Evolutionary conservation across 2,329 filamentous ascomycete genomes (phyloP).

Genomic region (Ophiostoma perfectum): DNA sequence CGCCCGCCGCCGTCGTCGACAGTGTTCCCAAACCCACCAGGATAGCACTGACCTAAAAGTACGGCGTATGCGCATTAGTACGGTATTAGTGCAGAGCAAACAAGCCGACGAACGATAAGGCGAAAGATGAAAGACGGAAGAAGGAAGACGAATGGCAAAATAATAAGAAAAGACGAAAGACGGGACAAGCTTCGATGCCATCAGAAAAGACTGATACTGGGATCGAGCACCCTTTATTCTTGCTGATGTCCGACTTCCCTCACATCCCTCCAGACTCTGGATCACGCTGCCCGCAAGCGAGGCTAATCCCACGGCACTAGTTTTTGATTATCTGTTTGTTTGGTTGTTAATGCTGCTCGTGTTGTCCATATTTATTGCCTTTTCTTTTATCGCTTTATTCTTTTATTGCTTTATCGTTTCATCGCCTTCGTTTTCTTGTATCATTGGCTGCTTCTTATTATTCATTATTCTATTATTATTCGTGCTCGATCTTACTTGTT

Average conservation of each 20-base stretch:
- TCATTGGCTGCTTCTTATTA: slow-evolving; percentile 4
- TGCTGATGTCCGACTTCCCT: neutral
- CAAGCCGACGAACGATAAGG: neutral
- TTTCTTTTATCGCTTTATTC: neutral
- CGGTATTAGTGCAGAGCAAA: neutral
- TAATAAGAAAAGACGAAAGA: neutral
- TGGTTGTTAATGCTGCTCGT: neutral
- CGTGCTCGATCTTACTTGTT: slow-evolving; percentile 4
- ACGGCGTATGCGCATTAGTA: neutral
- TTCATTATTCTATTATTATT: slow-evolving; percentile 10
- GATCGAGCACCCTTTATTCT: neutral
- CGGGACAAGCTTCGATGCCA: neutral
- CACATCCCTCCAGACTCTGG: neutral
- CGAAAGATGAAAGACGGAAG: neutral
- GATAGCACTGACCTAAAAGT: neutral
- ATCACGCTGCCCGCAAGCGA: neutral
- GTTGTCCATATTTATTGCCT: neutral
- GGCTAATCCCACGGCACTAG: neutral
- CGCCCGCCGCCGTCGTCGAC: neutral
- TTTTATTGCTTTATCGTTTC: neutral
- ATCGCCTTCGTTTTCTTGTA: neutral
- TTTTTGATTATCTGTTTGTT: neutral
- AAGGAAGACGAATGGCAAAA: neutral
- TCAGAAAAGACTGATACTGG: neutral
- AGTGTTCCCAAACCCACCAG: neutral